phyloP scores from a whole-genome alignment of 1,284 basidiomycete species.

The Ceratobasidium sp. region DNA sequence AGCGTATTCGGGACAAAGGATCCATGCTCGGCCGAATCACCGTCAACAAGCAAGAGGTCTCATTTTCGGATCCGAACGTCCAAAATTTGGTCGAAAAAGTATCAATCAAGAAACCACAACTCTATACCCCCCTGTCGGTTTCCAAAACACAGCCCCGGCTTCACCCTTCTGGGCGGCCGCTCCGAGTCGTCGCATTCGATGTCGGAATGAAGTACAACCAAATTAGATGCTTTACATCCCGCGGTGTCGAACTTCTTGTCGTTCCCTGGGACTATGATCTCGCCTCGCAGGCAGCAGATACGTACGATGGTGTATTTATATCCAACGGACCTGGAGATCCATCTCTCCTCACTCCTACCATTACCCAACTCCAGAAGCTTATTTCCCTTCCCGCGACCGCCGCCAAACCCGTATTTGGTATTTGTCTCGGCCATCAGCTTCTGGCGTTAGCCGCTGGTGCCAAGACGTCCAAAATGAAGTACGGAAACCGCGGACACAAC shows the following conservation, averaged over 20 bases:
- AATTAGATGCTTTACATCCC: constrained; percentile 93
- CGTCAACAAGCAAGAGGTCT: constrained; percentile 68
- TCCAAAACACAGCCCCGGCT: constrained; percentile 57
- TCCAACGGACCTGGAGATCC: constrained; percentile 99
- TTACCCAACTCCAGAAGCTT: constrained; percentile 72
- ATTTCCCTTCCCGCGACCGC: constrained; percentile 62
- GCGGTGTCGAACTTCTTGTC: constrained; percentile 95
- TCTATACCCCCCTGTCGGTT: constrained; percentile 68
- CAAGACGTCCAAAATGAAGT: constrained; percentile 97
- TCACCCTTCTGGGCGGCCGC: constrained; percentile 78
- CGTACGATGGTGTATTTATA: constrained; percentile 94
- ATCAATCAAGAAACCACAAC: constrained; percentile 70
- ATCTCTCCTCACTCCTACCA: constrained; percentile 79
- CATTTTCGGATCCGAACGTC: constrained; percentile 89
- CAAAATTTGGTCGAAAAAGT: constrained; percentile 92
- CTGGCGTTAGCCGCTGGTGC: constrained; percentile 95
- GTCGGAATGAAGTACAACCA: constrained; percentile 99
- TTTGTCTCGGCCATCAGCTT: constrained; percentile 98
- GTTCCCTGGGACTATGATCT: constrained; percentile 98
- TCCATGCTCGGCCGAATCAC: constrained; percentile 88
- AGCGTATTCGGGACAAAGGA: constrained; percentile 94
- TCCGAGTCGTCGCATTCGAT: constrained; percentile 91
- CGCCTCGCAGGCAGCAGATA: constrained; percentile 70
- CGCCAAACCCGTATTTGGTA: constrained; percentile 94
- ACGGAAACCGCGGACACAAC: constrained; percentile 98